phyloP scores from a whole-genome alignment of 2,329 filamentous ascomycete genomes.

The Eutypella sp. region DNA sequence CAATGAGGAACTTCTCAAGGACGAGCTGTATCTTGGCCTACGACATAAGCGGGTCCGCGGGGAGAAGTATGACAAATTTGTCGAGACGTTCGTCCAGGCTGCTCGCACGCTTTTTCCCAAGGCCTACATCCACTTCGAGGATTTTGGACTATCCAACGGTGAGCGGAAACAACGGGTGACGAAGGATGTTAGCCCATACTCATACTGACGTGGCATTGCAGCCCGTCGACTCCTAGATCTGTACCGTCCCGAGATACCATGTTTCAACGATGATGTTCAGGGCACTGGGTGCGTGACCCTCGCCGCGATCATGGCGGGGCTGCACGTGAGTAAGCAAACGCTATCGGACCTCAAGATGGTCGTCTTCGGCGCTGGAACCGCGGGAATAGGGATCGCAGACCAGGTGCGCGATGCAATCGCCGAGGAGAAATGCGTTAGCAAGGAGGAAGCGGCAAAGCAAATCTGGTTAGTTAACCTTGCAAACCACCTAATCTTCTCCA shows the following conservation, averaged over 20 bases:
- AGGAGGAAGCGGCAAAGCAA: slow-evolving; percentile 70
- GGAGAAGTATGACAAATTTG: slow-evolving; percentile 68
- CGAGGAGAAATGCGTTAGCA: slow-evolving; percentile 58
- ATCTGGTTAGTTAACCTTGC: slow-evolving; percentile 57
- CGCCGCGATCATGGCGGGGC: slow-evolving; percentile 71
- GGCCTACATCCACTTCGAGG: slow-evolving; percentile 85
- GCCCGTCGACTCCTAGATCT: slow-evolving; percentile 65
- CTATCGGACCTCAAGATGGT: slow-evolving; percentile 67
- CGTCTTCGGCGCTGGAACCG: slow-evolving; percentile 75
- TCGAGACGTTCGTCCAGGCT: slow-evolving; percentile 67
- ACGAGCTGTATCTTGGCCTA: slow-evolving; percentile 76
- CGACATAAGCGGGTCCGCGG: slow-evolving; percentile 62
- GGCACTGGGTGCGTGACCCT: slow-evolving; percentile 85
- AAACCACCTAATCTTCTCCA: not conserved
- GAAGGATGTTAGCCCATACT: not conserved
- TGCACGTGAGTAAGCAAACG: slow-evolving; percentile 63
- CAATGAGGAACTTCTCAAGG: slow-evolving; percentile 68
- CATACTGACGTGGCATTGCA: slow-evolving; percentile 5
- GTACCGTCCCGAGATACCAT: slow-evolving; percentile 69
- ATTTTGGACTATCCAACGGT: slow-evolving; percentile 75
- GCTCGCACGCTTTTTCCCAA: slow-evolving; percentile 67
- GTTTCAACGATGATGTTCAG: slow-evolving; percentile 90
- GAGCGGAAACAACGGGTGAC: slow-evolving; percentile 12
- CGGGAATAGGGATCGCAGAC: slow-evolving; percentile 81
- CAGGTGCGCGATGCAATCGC: slow-evolving; percentile 77